Evolutionary conservation across 192 early-diverging fungal genomes (phyloP), one percentile per base, ranked within the genome.

Genomic region (Chytriomyces sp.): DNA sequence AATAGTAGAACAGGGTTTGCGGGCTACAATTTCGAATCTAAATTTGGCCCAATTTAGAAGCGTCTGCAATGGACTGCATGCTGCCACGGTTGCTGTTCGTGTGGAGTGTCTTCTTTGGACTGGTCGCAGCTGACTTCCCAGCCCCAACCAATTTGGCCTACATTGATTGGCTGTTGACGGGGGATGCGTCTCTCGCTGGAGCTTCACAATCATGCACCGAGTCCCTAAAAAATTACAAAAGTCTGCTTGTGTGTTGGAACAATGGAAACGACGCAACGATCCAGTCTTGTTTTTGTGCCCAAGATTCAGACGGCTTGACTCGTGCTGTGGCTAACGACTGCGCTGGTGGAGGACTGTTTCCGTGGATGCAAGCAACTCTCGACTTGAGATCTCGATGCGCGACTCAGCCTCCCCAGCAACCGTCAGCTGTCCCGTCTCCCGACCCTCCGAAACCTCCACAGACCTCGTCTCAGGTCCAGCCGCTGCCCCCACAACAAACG

Each of bases 301-400:
- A 14, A 25, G 63, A 64, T 41, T 33, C 39, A 3, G 40, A 64
- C 14, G 63, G 28, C 10, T 22, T 64, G n/a, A 64, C 63, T 22
- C 31, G 44, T 12, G 63, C 63, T 4, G 34, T 34, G 30, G 49
- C 39, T 28, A 34, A 33, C 40, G 22, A 49, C 40, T 64, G 63
- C 30, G 63, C 63, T 22, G 44, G 44, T 3, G 63, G 63, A 30
- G 25, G 22, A 14, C 14, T 64, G 39, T 64, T 64, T 28, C 63
- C 63, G 25, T 64, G 63, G 63, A 64, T 64, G 63, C 63, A 64
- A 28, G 40, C 37, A 33, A 49, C 63, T 40, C 34, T 33, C 41
- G 33, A 64, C 41, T 49, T 64, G 38, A 40, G 63, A 52, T 38
- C 63, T 3, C 63, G 30, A 14, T 64, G 63, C 49, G 40, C 14